These are phyloP conservation scores for Fraxinus greggii DNA, from an alignment of 305 asterid genomes.

Conservation along the genomic window DNA sequence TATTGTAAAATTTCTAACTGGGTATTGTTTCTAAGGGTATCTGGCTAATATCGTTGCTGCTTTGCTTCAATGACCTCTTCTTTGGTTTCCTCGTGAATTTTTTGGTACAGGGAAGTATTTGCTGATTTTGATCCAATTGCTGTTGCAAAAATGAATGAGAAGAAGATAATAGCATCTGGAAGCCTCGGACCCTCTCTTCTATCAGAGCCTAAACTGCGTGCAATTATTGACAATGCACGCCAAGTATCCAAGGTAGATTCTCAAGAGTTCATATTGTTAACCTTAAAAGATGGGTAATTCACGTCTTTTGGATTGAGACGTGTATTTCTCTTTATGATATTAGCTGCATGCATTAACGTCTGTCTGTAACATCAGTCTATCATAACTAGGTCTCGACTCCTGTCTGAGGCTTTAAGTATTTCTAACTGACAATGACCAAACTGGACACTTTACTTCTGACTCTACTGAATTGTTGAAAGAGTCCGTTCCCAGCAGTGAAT, in stretches of 20 bases:
- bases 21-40: background rate
- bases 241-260: slow-evolving; percentile 40
- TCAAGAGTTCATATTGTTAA: background rate
- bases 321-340: background rate
- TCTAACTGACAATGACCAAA: background rate
- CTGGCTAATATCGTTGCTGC: background rate
- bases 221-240: slow-evolving; percentile 46
- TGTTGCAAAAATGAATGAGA: slow-evolving; percentile 44
- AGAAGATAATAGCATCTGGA: slow-evolving; percentile 40
- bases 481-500: background rate
- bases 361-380: background rate
- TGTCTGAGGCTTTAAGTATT: background rate
- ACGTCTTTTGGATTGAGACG: background rate
- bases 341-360: background rate
- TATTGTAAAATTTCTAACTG: background rate
- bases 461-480: background rate
- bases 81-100: background rate
- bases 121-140: slow-evolving; percentile 41
- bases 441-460: background rate
- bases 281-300: background rate
- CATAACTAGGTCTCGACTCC: background rate
- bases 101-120: slow-evolving; percentile 40
- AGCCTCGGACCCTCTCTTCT: slow-evolving; percentile 32
- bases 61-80: background rate
- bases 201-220: slow-evolving; percentile 43